Evolutionary conservation across 2,329 filamentous ascomycete species (phyloP).

Genomic region (Pseudocercospora eumusae): DNA sequence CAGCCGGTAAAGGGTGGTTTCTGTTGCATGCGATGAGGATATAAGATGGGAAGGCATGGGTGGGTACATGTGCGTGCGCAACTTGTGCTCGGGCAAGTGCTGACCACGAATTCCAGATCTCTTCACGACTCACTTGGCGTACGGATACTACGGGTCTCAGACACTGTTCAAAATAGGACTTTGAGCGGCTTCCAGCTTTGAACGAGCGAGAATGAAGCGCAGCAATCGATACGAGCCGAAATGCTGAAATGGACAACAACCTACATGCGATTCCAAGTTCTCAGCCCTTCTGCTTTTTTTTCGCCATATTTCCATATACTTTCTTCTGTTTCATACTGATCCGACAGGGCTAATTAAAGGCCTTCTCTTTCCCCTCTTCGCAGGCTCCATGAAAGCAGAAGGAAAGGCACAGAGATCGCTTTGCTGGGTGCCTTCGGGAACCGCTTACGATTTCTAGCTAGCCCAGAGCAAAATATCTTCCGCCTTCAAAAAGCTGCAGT

Average conservation of each 20-base stretch:
- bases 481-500: constrained; percentile 65
- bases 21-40: constrained; percentile 18
- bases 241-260: constrained; percentile 12
- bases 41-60: constrained; percentile 20
- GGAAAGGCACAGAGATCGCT: constrained; percentile 36
- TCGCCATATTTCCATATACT: background rate
- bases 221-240: constrained; percentile 9
- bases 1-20: constrained; percentile 54
- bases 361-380: constrained; percentile 36
- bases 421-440: constrained; percentile 40
- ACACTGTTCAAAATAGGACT: background rate
- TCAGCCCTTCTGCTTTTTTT: background rate
- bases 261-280: background rate
- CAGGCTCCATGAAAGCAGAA: constrained; percentile 34
- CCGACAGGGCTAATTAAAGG: constrained; percentile 32
- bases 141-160: constrained; percentile 10
- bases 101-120: background rate
- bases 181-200: background rate
- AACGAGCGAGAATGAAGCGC: background rate
- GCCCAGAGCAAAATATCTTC: constrained; percentile 33
- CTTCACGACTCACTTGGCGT: constrained; percentile 5
- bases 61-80: too few species aligned
- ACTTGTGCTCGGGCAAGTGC: constrained; percentile 9
- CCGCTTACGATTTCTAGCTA: constrained; percentile 40
- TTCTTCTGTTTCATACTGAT: background rate